A percentile compares a stretch with the other conserved stretches of the same genome.
These are phyloP conservation scores for Filobasidium floriforme DNA, from an alignment of 768 basidiomycete species.

Conservation along the genomic window DNA sequence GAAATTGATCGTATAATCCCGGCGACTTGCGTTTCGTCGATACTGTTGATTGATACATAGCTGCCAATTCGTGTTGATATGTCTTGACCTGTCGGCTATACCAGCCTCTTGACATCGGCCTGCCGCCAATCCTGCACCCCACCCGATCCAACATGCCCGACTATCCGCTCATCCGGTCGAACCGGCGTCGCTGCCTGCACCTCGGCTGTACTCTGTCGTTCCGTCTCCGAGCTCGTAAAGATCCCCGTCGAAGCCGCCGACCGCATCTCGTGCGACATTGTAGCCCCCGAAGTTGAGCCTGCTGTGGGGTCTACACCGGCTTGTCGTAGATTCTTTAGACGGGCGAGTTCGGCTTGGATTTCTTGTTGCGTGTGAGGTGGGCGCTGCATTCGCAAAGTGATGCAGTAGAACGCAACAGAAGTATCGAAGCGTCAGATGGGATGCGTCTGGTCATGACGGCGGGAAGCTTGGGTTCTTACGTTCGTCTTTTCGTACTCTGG, in stretches of 20 bases:
- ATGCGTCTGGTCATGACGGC: not conserved
- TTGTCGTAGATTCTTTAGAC: constrained; percentile 13
- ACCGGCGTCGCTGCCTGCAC: not conserved
- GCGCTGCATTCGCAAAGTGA: not conserved
- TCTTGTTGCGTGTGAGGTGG: constrained; percentile 21
- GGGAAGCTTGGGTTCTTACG: constrained; percentile 1
- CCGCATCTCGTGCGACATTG: not conserved
- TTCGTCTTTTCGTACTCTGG: constrained; percentile 22
- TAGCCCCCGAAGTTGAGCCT: constrained; percentile 9
- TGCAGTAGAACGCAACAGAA: not conserved
- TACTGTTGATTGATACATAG: no score
- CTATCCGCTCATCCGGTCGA: not conserved
- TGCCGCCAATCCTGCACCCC: no score
- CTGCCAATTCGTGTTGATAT: no score
- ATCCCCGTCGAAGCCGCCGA: constrained; percentile 1
- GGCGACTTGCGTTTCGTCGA: no score
- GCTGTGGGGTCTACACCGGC: not conserved
- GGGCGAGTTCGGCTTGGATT: constrained; percentile 21
- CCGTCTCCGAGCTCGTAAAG: not conserved
- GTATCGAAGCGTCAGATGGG: not conserved
- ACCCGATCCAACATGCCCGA: not conserved
- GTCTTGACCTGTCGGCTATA: no score
- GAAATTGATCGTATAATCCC: no score
- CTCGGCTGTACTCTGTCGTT: not conserved
- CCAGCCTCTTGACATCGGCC: no score